A percentile compares a stretch with the other conserved stretches of the same genome.
Evolutionary conservation across 805 yeast genomes (phyloP).

Genomic region (Barnettozyma siamensis): DNA sequence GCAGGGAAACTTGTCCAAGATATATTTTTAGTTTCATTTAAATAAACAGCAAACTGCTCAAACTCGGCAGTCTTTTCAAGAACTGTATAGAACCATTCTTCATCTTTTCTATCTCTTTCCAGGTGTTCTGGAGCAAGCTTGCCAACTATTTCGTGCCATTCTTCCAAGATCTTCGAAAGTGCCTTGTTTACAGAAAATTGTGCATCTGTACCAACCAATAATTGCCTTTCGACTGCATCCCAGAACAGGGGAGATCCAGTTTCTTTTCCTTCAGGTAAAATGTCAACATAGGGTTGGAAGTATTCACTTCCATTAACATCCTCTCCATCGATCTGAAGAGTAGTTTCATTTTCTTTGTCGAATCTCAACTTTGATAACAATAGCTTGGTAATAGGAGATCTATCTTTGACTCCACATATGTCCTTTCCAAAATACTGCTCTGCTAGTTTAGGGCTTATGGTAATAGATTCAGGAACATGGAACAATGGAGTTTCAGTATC

Average conservation of each 20-base stretch:
- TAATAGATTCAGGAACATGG: constrained; percentile 32
- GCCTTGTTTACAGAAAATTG: constrained; percentile 47
- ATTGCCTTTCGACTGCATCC: constrained; percentile 43
- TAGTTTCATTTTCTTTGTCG: constrained; percentile 19
- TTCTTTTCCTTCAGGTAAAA: constrained; percentile 38
- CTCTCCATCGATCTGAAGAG: background rate
- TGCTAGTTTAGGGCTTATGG: constrained; percentile 35
- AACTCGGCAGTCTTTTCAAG: constrained; percentile 19
- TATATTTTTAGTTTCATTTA: constrained; percentile 16
- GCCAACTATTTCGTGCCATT: constrained; percentile 43
- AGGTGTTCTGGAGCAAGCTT: constrained; percentile 15
- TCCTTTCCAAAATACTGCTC: constrained; percentile 21
- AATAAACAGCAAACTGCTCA: constrained; percentile 22
- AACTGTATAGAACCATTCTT: constrained; percentile 25
- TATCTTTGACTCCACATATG: constrained; percentile 9
- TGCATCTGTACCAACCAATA: constrained; percentile 65
- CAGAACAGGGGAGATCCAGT: constrained; percentile 66
- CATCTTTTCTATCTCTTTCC: constrained; percentile 19
- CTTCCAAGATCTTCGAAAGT: constrained; percentile 42
- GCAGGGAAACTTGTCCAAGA: constrained; percentile 63
- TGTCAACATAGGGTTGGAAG: constrained; percentile 40
- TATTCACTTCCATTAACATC: constrained; percentile 14
- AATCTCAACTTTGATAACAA: constrained; percentile 39
- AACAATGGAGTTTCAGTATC: constrained; percentile 25
- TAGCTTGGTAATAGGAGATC: constrained; percentile 26